Evolutionary conservation across 176 grass and related monocot species (phyloP).

Genomic region (Musa troglodytarum): DNA sequence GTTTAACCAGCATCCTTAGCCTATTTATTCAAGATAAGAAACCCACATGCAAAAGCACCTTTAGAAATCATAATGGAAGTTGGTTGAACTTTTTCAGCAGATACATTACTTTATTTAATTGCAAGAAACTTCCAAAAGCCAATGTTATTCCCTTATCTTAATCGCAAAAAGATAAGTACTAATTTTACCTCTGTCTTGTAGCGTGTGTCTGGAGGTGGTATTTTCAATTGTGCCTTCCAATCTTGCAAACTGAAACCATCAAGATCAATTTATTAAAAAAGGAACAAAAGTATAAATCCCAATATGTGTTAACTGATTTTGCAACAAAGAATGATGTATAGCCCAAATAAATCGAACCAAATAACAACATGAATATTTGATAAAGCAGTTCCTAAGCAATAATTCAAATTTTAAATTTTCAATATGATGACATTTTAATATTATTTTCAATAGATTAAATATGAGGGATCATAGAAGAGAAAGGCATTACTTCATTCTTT

Average conservation of each 20-base stretch:
- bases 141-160: neutral
- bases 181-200: conserved; percentile 75
- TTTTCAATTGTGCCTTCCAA: conserved; percentile 74
- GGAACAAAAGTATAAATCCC: neutral
- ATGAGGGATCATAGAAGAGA: no score
- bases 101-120: neutral
- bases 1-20: no score
- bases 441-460: no score
- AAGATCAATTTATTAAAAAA: neutral
- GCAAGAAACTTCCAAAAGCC: no score
- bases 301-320: neutral
- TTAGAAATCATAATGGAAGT: no score
- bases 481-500: no score
- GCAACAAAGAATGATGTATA: neutral
- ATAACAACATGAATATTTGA: neutral
- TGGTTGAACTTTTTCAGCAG: neutral
- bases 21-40: no score
- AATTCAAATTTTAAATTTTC: no score
- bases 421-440: no score
- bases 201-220: conserved; percentile 69
- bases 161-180: neutral
- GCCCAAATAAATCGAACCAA: neutral
- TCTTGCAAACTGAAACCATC: conserved; percentile 57
- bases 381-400: neutral
- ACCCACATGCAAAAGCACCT: no score